Evolutionary conservation across 83 land plant genomes (phyloP), one percentile per base, ranked within the genome.

Genomic region (Picea abies): DNA sequence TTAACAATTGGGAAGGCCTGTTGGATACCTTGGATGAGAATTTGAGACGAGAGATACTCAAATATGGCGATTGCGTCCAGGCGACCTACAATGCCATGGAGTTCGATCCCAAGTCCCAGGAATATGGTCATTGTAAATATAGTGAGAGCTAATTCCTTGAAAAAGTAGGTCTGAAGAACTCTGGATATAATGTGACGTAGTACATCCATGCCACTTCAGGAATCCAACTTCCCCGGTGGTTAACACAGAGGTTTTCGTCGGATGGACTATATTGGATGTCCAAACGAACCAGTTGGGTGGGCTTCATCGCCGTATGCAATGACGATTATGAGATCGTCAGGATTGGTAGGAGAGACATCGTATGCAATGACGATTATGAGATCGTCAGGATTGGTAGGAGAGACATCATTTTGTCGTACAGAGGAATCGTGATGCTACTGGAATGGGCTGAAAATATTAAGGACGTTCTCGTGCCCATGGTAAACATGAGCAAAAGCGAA

Each of bases 21-120:
- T 89, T 96, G 58, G 97, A 94, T 80, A 93, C 97, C 19, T 83
- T 96, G 67, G 95, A 96, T 79, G 86, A 88, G 71, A 88, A 87
- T 62, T 93, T 94, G 72, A 84, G 95, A 15, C 86, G 90, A 26
- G 95, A 96, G 85, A 78, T 96, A 56, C 86, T 96, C 25, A 85
- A 93, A 47, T 96, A 93, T 85, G 97, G 98, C 0, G 93, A 96
- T 66, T 90, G 90, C 72, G 89, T 92, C 12, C 94, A 94, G 76
- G 88, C 90, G 8, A 88, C 90, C n/a, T 96, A 96, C 87, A 91
- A 89, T 61, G 76, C 93, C 4, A 92, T 96, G 82, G 90, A 94
- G 47, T 84, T 86, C 52, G 67, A 88, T 65, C 89, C 92, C 0
- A 83, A 87, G 69, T 84, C 84, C 76, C 10, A 85, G 19, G 49